Base-by-base conservation (phyloP, 108 stramenopile genomes). In the Nannochloropsis salina region DNA sequence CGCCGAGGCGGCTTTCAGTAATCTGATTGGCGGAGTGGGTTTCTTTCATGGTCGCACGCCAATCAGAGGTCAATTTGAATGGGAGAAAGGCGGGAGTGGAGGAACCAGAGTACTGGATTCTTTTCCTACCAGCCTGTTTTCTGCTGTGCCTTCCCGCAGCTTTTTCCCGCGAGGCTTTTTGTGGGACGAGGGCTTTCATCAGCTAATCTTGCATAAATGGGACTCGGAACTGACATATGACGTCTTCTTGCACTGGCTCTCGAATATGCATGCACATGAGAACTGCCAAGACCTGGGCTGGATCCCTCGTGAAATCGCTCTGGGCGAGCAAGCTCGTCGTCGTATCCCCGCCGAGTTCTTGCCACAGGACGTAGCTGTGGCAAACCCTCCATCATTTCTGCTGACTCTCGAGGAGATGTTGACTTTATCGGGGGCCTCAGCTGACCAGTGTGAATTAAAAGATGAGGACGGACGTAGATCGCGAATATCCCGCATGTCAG, bases 161-260 rank as follows among this genome's bases (percentile, higher is more conserved):
- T 83, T 92, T 22, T 92, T 92, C 42, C 92, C 92, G 22, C 90
- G 92, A 3, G 92, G 92, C 4, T 92, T 92, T 84, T 86, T 92
- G 11, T 92, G 92, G 92, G 92, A 92, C 80, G 92, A 92, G 44
- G 92, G 92, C 12, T 92, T 92, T 87, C 92, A 92, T 47, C 90
- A 92, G 74, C 81, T 92, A 2, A 8, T 90, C 3, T 43, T 86
- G 18, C 31, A 21, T 20, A 31, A 43, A 11, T 88, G 81, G 84
- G 85, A 87, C 87, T 8, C 84, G 84, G 87, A 80, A 84, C 80
- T 43, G 81, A 41, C 43, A 79, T 88, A 90, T 44, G 88, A 91
- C 22, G 86, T 89, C 4, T 82, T 92, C 12, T 42, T 80, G n/a
- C 88, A 92, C 44, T 92, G 92, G 92, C 41, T 92, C 20, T 40